Conservation (phyloP, 2,329 filamentous ascomycete species). For the Cladosporium halotolerans region DNA sequence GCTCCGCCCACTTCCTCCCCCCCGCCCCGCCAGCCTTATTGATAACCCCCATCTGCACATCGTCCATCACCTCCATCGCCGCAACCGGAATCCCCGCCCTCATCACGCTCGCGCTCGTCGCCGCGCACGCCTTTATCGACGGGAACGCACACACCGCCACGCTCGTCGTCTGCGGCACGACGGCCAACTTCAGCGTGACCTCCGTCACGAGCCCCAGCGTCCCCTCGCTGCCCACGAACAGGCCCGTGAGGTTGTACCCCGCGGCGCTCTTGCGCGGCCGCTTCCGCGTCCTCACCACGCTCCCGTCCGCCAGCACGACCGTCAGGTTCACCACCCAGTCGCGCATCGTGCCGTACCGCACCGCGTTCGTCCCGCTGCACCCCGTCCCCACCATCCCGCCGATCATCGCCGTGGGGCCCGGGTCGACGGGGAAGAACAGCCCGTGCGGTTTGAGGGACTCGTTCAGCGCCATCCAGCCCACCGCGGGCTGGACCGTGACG, state of each 20-base stretch:
- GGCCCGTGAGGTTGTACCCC: slow-evolving; percentile 72
- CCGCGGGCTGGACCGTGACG: slow-evolving; percentile 81
- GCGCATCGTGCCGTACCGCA: slow-evolving; percentile 79
- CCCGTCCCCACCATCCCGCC: slow-evolving; percentile 80
- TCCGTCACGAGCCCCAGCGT: slow-evolving; percentile 77
- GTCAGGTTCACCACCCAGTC: slow-evolving; percentile 82
- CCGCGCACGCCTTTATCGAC: slow-evolving; percentile 67
- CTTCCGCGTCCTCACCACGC: slow-evolving; percentile 69
- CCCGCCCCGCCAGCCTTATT: slow-evolving; percentile 69
- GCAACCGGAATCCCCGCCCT: slow-evolving; percentile 66
- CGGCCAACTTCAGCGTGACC: slow-evolving; percentile 71
- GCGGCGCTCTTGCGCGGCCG: slow-evolving; percentile 74
- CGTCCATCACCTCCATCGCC: slow-evolving; percentile 82
- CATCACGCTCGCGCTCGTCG: slow-evolving; percentile 68
- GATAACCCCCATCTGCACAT: slow-evolving; percentile 78
- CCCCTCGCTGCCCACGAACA: slow-evolving; percentile 78
- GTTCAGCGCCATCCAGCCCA: slow-evolving; percentile 90
- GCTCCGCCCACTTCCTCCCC: slow-evolving; percentile 65
- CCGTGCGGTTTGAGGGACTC: slow-evolving; percentile 64
- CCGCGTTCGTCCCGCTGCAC: slow-evolving; percentile 59
- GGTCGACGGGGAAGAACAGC: slow-evolving; percentile 87
- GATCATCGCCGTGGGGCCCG: slow-evolving; percentile 68
- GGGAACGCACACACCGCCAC: slow-evolving; percentile 78
- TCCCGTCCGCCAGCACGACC: slow-evolving; percentile 72
- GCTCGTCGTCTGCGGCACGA: slow-evolving; percentile 67